Base-by-base conservation (phyloP, 163 green algal genomes). In the Scenedesmus sp. region DNA sequence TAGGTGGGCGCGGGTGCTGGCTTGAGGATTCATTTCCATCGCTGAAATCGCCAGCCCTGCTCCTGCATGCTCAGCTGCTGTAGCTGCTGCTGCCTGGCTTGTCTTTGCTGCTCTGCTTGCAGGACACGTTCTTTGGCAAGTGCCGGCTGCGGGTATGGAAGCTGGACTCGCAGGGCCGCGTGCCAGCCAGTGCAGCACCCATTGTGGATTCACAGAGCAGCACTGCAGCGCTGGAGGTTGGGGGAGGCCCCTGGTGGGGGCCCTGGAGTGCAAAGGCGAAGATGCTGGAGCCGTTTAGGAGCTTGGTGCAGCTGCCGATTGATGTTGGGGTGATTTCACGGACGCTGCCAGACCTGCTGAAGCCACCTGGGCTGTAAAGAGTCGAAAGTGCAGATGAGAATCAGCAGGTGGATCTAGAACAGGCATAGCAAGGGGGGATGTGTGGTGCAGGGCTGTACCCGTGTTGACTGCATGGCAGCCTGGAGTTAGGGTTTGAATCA, bases 121-220 rank as follows among this genome's bases (percentile, higher is more conserved):
- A 76, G 88, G 98, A 99, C 96, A 99, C 97, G 18, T 99, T 99
- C 91, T 95, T 93, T 81, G 98, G 97, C 46, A 88, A 90, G 84
- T 91, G 92, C 93, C 90, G 91, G 4, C 83, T 99, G 89, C 91
- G 93, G 1, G 60, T 99, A 70, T 99, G 97, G 97, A 57, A 94
- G 79, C 46, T 93, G 4, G 89, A 94, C n/a, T 18, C 74, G 0
- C 52, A 46, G 7, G 92, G 92, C 0, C 13, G 79, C 6, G 74
- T 91, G 23, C 73, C 74, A 59, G 26, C 20, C n/a, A 56, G 52
- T 73, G 67, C 57, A 84, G 67, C 1, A 26, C 92, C 94, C 1
- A 86, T 98, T 52, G 91, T 98, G 64, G 96, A 98, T 89, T 94
- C 94, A 16, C 92, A n/a, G 20, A 96, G 93, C 83, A 92, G 46